These are phyloP conservation scores for Solidago caesia DNA, from an alignment of 129 eudicot species.

Conservation along the genomic window DNA sequence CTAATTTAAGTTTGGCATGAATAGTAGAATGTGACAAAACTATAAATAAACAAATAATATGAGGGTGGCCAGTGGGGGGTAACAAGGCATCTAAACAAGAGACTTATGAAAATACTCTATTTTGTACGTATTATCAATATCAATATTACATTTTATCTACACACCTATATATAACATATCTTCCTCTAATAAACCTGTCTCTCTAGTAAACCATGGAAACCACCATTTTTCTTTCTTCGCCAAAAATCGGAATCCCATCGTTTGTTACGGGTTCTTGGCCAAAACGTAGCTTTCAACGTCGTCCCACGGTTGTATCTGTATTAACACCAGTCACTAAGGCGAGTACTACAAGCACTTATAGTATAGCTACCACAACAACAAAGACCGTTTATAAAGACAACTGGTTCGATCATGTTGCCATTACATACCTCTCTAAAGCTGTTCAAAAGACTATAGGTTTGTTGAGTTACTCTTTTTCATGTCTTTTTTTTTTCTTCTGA, in stretches of 20 bases:
- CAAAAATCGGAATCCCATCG: constrained; percentile 11
- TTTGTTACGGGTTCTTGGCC: constrained; percentile 3
- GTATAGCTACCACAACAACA: constrained; percentile 6
- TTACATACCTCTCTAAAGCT: constrained; percentile 62
- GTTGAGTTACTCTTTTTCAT: not conserved
- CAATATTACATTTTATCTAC: not conserved
- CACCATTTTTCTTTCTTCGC: constrained; percentile 15
- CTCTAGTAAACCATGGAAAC: constrained; percentile 42
- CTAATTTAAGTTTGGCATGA: not conserved
- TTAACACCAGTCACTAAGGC: constrained; percentile 7
- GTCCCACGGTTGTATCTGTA: constrained; percentile 31
- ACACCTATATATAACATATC: not conserved
- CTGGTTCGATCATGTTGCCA: constrained; percentile 64
- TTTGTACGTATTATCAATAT: constrained; percentile 28
- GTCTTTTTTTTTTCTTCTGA: not conserved
- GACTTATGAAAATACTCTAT: constrained; percentile 25
- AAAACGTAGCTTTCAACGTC: constrained; percentile 1
- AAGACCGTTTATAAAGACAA: constrained; percentile 50
- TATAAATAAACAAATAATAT: not conserved
- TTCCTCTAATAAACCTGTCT: not conserved
- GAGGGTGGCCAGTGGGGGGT: not conserved
- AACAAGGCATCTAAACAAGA: constrained; percentile 28
- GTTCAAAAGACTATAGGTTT: constrained; percentile 73
- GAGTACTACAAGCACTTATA: not conserved
- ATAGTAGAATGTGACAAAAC: not conserved